Evolutionary conservation across 2,329 filamentous ascomycete genomes (phyloP), one percentile per base, ranked within the genome.

Genomic region (Aspergillus fumigatus): DNA sequence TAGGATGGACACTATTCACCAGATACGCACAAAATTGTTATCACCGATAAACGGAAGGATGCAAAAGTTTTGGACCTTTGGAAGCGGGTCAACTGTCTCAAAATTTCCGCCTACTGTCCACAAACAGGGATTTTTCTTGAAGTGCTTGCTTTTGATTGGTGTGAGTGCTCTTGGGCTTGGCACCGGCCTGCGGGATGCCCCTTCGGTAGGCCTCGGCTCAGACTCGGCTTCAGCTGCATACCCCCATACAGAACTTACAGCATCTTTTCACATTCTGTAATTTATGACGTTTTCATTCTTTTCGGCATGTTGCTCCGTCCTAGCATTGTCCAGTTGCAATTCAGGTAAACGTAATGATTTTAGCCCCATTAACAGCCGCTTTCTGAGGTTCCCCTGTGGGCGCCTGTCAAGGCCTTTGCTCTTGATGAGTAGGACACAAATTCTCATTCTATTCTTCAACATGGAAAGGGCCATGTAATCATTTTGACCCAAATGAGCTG

Each of bases 21-120:
- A 50, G 59, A 57, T 52, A 54, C 55, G 56, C 59, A 64, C 63
- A 67, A 57, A 61, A 51, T 64, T n/a, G 19, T 47, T 67, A 65
- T 61, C 60, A 70, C 71, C 71, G 70, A 73, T 72, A 68, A 66
- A 64, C 71, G 71, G 70, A 73, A 68, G 54, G 64, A 68, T 61
- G 60, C 55, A 61, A 59, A 51, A 57, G 43, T 50, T 38, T 50
- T 57, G 54, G 64, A 61, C 56, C 53, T 51, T 59, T 59, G 61
- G 65, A 60, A 67, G 66, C 66, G 68, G 69, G 66, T 66, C 66
- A 57, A 48, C 52, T 51, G 58, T 59, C 54, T 59, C 52, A 54
- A 66, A 69, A 65, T 64, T 69, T 70, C 62, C 60, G 62, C 63
- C 59, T 64, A n/a, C 62, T 63, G 59, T 68, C 65, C 60, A 65